phyloP scores from a whole-genome alignment of 768 basidiomycete genomes.

The Auricularia sp. region DNA sequence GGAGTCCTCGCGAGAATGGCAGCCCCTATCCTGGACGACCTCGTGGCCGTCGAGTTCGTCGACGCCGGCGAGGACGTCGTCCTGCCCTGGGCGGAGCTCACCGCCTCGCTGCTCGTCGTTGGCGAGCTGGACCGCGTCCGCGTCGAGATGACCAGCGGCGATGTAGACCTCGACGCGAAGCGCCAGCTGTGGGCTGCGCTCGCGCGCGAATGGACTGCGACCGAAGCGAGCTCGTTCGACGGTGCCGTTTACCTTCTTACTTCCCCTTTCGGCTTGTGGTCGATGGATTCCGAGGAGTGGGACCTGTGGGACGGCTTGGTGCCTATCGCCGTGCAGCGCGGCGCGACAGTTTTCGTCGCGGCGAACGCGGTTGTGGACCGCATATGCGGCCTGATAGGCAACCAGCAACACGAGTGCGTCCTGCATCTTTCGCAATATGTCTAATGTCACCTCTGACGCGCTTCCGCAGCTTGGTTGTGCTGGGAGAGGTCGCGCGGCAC shows the following conservation, averaged over 20 bases:
- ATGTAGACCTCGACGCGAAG: neutral
- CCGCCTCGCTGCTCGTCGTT: neutral
- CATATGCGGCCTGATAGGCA: neutral
- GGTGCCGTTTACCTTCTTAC: neutral
- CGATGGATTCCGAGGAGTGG: neutral
- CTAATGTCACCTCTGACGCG: too few species aligned
- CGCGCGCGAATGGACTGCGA: neutral
- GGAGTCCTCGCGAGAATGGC: neutral
- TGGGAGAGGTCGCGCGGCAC: neutral
- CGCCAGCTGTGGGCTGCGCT: neutral
- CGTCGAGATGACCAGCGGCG: neutral
- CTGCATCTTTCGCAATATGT: neutral
- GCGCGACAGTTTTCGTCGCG: neutral
- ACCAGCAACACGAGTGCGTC: neutral
- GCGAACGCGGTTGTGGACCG: neutral
- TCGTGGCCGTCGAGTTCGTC: neutral
- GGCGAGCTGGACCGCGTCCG: neutral
- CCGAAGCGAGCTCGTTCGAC: neutral
- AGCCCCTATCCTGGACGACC: neutral
- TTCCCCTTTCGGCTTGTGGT: neutral
- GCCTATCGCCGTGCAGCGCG: neutral
- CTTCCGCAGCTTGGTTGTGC: neutral
- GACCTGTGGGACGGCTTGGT: neutral
- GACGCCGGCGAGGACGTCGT: neutral
- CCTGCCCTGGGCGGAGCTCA: neutral